Evolutionary conservation across 1,139 yeast species (phyloP), one percentile per base, ranked within the genome.

Genomic region (Diutina mesorugosa): DNA sequence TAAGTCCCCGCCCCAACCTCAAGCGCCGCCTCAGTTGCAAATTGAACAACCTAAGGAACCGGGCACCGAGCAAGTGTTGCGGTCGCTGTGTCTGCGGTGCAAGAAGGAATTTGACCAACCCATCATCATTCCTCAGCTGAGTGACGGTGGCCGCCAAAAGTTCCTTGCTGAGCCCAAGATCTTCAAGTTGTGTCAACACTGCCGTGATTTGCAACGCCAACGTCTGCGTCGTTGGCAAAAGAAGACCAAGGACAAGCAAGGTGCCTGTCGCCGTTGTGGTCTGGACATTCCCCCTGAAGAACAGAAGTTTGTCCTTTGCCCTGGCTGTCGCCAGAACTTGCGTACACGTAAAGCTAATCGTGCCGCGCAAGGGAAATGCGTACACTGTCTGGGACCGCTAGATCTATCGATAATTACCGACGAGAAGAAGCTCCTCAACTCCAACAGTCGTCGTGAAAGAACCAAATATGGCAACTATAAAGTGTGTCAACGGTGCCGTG

Each of bases 191-290:
- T 84, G 89, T 64, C 79, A 77, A 52, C 87, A 82, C 63, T 84
- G 89, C 63, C 74, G 88, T 50, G 83, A 79, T 57, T 68, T 82
- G 56, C 89, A 84, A 65, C 69, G 88, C 56, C 83, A 81, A 64
- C 67, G 88, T 58, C 77, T 83, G 14, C 71, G 85, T 59, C 71
- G 86, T 59, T 83, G 88, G 88, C 87, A 83, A 63, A 71, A 73
- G 65, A 78, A 78, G 61, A 83, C 86, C 4, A 81, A 80, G 62
- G 78, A 77, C 61, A 83, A 80, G 62, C 74, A 72, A 38, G 87
- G 87, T 6, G 84, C 81, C 3, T 84, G 89, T 63, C 74, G 85
- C 56, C 69, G 89, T 55, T 84, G 89, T 70, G 88, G 86, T 10
- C 67, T 73, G 14, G 73, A 69, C 14, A 79, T 83, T 47, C 81